Percentiles rank a stretch among this genome's conserved stretches.
Conservation (phyloP, 2,329 filamentous ascomycete genomes). For the Chaetomiaceae sp. region DNA sequence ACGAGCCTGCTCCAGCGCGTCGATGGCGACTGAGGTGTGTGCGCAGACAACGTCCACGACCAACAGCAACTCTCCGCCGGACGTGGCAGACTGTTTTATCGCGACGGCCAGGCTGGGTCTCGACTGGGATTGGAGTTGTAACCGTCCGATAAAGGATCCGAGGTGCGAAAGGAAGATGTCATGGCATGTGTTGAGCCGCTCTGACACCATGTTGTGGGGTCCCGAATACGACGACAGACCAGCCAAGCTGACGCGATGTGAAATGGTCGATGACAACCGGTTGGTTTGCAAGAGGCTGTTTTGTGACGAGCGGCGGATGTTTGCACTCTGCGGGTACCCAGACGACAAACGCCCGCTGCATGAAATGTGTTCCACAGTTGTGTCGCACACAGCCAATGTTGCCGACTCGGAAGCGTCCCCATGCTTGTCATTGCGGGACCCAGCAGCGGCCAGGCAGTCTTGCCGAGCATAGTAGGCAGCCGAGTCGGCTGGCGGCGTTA, state of each 20-base stretch:
- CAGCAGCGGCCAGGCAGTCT: slow-evolving; percentile 37
- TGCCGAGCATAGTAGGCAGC: slow-evolving; percentile 43
- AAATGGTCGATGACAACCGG: slow-evolving; percentile 47
- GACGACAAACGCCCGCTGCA: slow-evolving; percentile 47
- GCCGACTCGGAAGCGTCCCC: slow-evolving; percentile 34
- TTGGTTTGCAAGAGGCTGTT: slow-evolving; percentile 34
- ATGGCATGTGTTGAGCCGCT: slow-evolving; percentile 73
- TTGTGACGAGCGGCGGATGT: slow-evolving; percentile 34
- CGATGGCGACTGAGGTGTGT: slow-evolving; percentile 65
- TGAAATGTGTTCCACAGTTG: slow-evolving; percentile 33
- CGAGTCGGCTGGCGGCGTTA: slow-evolving; percentile 60
- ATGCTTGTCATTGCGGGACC: slow-evolving; percentile 35
- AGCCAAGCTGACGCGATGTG: slow-evolving; percentile 75
- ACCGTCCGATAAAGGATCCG: slow-evolving; percentile 83
- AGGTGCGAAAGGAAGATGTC: slow-evolving; percentile 87
- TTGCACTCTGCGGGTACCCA: slow-evolving; percentile 34
- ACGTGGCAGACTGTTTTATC: slow-evolving; percentile 77
- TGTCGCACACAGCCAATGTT: slow-evolving; percentile 36
- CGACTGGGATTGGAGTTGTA: slow-evolving; percentile 90
- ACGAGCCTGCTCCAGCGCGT: slow-evolving; percentile 64
- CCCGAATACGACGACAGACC: slow-evolving; percentile 59
- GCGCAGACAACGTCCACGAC: slow-evolving; percentile 79
- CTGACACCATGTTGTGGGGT: slow-evolving; percentile 74
- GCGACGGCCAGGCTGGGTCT: slow-evolving; percentile 76
- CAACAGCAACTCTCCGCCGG: slow-evolving; percentile 72